These are phyloP conservation scores for Penicillium ucsense DNA, from an alignment of 495 filamentous ascomycete species.

Conservation along the genomic window DNA sequence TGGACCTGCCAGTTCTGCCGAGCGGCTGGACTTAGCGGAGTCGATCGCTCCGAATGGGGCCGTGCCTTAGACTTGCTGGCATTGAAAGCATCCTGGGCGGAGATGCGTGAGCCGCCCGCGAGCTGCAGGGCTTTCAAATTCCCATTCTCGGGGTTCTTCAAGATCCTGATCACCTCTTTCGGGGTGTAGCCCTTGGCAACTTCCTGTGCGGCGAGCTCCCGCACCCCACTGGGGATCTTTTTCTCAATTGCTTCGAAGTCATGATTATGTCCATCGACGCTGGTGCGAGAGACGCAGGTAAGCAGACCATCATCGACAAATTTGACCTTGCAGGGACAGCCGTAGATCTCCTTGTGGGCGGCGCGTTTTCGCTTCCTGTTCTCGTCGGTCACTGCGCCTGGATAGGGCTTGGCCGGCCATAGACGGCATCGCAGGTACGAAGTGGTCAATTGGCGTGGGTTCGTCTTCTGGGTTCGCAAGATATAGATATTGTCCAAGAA, in stretches of 20 bases:
- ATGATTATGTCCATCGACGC: background rate
- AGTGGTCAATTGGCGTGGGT: background rate
- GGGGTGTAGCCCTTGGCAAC: background rate
- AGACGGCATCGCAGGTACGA: background rate
- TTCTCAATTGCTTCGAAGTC: background rate
- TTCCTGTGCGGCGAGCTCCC: background rate
- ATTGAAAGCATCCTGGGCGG: background rate
- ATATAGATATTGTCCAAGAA: background rate
- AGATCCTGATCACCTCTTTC: background rate
- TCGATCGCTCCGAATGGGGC: background rate
- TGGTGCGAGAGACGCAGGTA: background rate
- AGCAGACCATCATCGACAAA: background rate
- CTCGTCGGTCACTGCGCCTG: background rate
- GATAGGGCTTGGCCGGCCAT: background rate
- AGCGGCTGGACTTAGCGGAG: background rate
- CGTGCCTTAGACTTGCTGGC: background rate
- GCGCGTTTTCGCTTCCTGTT: background rate
- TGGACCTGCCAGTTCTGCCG: background rate
- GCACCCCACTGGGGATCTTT: background rate
- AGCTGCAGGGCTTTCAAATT: background rate
- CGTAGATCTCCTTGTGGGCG: no score
- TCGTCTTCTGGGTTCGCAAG: background rate
- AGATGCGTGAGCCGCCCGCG: background rate
- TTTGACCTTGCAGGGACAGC: background rate
- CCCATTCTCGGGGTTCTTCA: background rate